Conservation (phyloP, 2,329 filamentous ascomycete genomes). For the Pleomassaria siparia region DNA sequence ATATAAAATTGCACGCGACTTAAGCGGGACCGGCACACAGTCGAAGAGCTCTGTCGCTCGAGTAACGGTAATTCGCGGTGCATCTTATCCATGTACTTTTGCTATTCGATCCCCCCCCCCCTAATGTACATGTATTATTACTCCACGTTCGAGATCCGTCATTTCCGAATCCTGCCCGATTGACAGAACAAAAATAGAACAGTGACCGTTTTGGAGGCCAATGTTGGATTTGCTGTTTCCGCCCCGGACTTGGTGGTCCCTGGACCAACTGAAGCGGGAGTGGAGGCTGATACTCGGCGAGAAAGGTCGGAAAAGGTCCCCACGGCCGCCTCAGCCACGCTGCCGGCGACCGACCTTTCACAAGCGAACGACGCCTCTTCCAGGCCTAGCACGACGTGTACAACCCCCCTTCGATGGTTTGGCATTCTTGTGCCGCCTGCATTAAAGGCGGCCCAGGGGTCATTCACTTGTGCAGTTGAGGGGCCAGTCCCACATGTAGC, state of each 20-base stretch:
- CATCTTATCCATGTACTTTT: neutral
- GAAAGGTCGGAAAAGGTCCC: neutral
- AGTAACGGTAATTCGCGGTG: neutral
- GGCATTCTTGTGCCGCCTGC: constrained; percentile 55
- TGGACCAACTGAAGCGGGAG: neutral
- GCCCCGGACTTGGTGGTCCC: constrained; percentile 1
- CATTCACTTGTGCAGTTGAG: constrained; percentile 60
- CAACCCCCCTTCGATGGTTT: constrained; percentile 61
- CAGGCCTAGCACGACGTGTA: constrained; percentile 2
- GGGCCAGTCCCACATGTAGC: constrained; percentile 60
- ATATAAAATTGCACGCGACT: neutral
- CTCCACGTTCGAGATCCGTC: neutral
- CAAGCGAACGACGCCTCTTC: constrained; percentile 8
- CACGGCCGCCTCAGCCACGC: neutral
- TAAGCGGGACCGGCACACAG: neutral
- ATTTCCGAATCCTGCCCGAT: neutral
- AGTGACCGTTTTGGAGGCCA: constrained; percentile 1
- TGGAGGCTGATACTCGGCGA: constrained; percentile 1
- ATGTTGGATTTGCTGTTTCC: constrained; percentile 2
- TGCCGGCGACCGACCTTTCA: neutral
- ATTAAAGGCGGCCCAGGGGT: constrained; percentile 59
- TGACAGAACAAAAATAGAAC: constrained; percentile 3
- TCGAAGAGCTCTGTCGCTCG: too few species aligned
- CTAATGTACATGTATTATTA: neutral
- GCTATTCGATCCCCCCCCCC: neutral